Evolutionary conservation across 495 filamentous ascomycete genomes (phyloP), one percentile per base, ranked within the genome.

Genomic region (Talaromyces stipitatus): DNA sequence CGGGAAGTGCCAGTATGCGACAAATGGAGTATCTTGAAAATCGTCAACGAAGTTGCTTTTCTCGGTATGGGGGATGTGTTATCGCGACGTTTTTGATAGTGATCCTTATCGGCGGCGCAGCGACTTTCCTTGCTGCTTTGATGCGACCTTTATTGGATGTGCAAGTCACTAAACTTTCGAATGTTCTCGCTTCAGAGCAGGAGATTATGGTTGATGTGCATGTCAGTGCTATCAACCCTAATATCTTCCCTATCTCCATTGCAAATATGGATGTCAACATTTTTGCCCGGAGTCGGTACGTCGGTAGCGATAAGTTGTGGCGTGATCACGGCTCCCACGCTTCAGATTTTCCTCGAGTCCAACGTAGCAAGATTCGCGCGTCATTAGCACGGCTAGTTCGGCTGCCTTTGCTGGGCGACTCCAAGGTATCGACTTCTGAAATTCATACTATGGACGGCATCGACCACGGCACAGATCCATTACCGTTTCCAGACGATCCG

Each of bases 141-240:
- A 95, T 91, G n/a, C 91, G 95, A 60, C 86, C 91, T 7, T 78
- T 98, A 10, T 72, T 84, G 38, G 83, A 89, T 45, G 86, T 97
- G 54, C 74, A 83, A 45, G 77, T 97, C 27, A 68, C 85, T 38
- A 84, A 85, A 36, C 88, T 98, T 59, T 82, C 85, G 60, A 92
- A 96, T 62, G 90, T 98, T 16, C 80, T 97, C 28, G 91, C 91
- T 5, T 95, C 90, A 59, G 87, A 96, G 66, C 89, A 96, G 69
- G 95, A 97, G 64, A 78, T 98, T 18, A 97, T 98, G 86, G 77
- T 98, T 59, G 92, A 98, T 64, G 74, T 97, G 8, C 83, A 87
- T n/a, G 88, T 98, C 33, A 78, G 78, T 58, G 94, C 92, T 1
- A 76, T 89, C 58, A 98, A 98, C 65, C 94, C 92, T 0, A 98